Evolutionary conservation across 1,284 basidiomycete genomes (phyloP).

Genomic region (Cutaneotrichosporon cavernicola): DNA sequence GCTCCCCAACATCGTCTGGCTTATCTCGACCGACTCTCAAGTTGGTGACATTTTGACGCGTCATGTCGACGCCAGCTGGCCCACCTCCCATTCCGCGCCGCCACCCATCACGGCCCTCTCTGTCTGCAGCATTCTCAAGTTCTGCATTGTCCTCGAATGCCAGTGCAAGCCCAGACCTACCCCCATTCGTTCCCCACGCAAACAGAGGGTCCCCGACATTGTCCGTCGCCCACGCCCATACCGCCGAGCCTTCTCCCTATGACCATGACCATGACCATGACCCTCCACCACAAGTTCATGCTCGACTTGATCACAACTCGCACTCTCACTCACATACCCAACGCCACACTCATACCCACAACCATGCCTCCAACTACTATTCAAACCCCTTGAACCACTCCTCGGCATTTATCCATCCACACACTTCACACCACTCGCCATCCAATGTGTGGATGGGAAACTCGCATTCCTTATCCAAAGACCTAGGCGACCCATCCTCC

Average conservation of each 20-base stretch:
- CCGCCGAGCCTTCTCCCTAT: slow-evolving; percentile 1
- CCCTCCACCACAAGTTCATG: not conserved
- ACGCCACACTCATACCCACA: not conserved
- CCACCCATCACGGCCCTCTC: slow-evolving; percentile 21
- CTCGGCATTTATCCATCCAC: not conserved
- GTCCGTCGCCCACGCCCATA: not conserved
- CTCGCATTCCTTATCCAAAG: slow-evolving; percentile 9
- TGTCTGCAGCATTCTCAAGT: not conserved
- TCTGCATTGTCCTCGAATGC: slow-evolving; percentile 6
- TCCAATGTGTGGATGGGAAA: slow-evolving; percentile 9
- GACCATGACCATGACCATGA: slow-evolving; percentile 7
- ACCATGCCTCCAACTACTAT: not conserved
- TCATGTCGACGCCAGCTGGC: slow-evolving; percentile 1
- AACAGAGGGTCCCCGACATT: not conserved
- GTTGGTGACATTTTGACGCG: slow-evolving; percentile 3
- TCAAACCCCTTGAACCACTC: not conserved
- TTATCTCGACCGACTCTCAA: not conserved
- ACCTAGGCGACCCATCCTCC: slow-evolving; percentile 2
- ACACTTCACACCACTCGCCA: slow-evolving; percentile 9
- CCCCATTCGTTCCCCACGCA: not conserved
- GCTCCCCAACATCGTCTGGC: not conserved
- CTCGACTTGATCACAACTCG: not conserved
- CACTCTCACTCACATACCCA: not conserved
- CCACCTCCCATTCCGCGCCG: slow-evolving; percentile 24
- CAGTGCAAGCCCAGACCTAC: slow-evolving; percentile 6